A percentile compares a stretch with the other conserved stretches of the same genome.
These are phyloP conservation scores for Stellera chamaejasme DNA, from an alignment of 345 rosid genomes.

Conservation along the genomic window DNA sequence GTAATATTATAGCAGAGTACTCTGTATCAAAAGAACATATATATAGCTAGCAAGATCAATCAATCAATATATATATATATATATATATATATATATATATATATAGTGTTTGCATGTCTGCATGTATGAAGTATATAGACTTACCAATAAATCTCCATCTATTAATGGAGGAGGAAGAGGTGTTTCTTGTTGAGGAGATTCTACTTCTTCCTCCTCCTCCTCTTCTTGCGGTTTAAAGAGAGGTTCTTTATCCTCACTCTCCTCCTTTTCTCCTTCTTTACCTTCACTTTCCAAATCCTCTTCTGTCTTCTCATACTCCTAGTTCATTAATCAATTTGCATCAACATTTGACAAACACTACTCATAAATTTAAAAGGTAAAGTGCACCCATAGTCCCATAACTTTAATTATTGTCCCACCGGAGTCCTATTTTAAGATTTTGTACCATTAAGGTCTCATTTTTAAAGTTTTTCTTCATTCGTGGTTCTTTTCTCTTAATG, in stretches of 20 bases:
- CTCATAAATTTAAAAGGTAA: neutral
- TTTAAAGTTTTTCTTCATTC: too few relatives aligned
- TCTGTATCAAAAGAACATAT: too few relatives aligned
- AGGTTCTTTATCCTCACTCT: slow-evolving; percentile 28
- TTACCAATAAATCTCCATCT: slow-evolving; percentile 59
- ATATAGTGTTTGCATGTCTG: too few relatives aligned
- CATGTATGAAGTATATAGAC: neutral
- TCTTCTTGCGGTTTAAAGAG: slow-evolving; percentile 33
- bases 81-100: too few relatives aligned
- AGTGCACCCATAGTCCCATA: too few relatives aligned
- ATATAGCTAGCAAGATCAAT: too few relatives aligned
- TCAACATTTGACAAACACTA: neutral
- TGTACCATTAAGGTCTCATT: too few relatives aligned
- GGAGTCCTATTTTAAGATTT: too few relatives aligned
- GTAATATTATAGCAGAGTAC: too few relatives aligned
- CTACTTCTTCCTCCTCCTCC: slow-evolving; percentile 14
- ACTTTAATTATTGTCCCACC: too few relatives aligned
- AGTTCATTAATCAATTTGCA: slow-evolving; percentile 6
- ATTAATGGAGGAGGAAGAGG: slow-evolving; percentile 46
- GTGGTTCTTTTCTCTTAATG: too few relatives aligned
- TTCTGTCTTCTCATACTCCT: slow-evolving; percentile 59
- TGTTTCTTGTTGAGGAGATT: slow-evolving; percentile 26
- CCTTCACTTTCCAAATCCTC: slow-evolving; percentile 36
- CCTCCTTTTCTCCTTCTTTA: slow-evolving; percentile 18
- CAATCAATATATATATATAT: too few relatives aligned